Conservation (phyloP, 805 yeast species). For the Cyberlindnera mrakii region DNA sequence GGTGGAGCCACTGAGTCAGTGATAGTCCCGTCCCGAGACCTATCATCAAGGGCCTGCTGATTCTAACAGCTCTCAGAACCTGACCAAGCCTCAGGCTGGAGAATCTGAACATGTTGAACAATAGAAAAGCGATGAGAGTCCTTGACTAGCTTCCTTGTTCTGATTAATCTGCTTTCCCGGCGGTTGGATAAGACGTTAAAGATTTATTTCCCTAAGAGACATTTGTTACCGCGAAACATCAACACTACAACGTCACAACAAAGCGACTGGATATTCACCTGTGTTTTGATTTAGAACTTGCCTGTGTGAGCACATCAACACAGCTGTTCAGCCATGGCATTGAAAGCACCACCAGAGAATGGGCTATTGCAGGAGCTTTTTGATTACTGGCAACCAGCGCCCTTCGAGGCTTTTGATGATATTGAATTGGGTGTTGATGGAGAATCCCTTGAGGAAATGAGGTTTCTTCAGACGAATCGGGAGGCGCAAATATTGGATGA, state of each 20-base stretch:
- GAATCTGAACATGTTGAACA: neutral
- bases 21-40: neutral
- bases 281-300: too few relatives aligned
- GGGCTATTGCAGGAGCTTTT: too few relatives aligned
- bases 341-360: too few relatives aligned
- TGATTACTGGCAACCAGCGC: too few relatives aligned
- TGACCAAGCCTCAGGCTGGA: neutral
- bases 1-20: neutral
- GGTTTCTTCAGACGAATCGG: slow-evolving; percentile 4
- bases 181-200: neutral
- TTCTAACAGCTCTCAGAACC: neutral
- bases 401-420: neutral
- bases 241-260: neutral
- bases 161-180: too few relatives aligned
- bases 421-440: neutral
- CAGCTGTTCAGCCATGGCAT: too few relatives aligned
- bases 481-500: neutral
- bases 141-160: too few relatives aligned
- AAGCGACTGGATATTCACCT: too few relatives aligned
- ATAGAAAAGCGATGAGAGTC: too few relatives aligned
- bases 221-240: neutral
- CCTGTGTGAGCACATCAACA: too few relatives aligned
- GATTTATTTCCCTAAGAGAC: neutral
- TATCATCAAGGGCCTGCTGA: neutral
- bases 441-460: slow-evolving; percentile 13